phyloP scores from a whole-genome alignment of 1,139 yeast species.

The Pichia sp. region DNA sequence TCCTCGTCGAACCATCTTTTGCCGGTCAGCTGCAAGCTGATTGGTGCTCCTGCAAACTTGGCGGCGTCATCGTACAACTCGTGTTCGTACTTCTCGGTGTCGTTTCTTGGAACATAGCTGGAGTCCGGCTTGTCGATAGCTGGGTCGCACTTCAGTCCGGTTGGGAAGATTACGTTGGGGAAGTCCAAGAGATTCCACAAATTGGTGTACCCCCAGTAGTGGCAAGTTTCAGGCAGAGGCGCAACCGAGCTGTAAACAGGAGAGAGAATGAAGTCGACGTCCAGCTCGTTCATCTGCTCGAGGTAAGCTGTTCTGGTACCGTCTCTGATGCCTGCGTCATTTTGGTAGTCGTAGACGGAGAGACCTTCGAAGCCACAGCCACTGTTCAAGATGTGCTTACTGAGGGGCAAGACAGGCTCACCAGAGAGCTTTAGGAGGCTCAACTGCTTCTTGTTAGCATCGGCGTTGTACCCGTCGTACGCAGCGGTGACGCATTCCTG shows the following conservation, averaged over 20 bases:
- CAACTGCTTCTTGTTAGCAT: slow-evolving; percentile 50
- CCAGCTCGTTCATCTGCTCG: slow-evolving; percentile 44
- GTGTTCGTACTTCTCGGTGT: slow-evolving; percentile 41
- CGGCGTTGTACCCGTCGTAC: slow-evolving; percentile 46
- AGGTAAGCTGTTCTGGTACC: slow-evolving; percentile 46
- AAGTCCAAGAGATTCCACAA: slow-evolving; percentile 60
- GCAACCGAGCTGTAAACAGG: slow-evolving; percentile 71
- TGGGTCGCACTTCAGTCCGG: slow-evolving; percentile 28
- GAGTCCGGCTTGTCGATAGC: slow-evolving; percentile 24
- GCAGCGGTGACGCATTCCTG: slow-evolving; percentile 46
- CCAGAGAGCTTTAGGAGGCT: slow-evolving; percentile 50
- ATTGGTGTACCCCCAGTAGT: slow-evolving; percentile 71
- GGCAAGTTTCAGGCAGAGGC: slow-evolving; percentile 56
- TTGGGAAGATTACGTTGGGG: slow-evolving; percentile 54
- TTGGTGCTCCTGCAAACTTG: slow-evolving; percentile 46
- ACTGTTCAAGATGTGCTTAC: slow-evolving; percentile 48
- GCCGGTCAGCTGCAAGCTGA: slow-evolving; percentile 46
- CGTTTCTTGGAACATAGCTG: slow-evolving; percentile 34
- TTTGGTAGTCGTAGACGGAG: slow-evolving; percentile 40
- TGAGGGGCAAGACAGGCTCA: slow-evolving; percentile 53
- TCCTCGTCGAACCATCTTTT: slow-evolving; percentile 50
- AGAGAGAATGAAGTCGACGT: slow-evolving; percentile 58
- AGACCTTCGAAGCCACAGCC: slow-evolving; percentile 51
- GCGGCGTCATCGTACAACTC: slow-evolving; percentile 33
- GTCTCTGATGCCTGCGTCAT: slow-evolving; percentile 45